phyloP scores from a whole-genome alignment of 352 stramenopile genomes.

The Thraustochytrium striatum region DNA sequence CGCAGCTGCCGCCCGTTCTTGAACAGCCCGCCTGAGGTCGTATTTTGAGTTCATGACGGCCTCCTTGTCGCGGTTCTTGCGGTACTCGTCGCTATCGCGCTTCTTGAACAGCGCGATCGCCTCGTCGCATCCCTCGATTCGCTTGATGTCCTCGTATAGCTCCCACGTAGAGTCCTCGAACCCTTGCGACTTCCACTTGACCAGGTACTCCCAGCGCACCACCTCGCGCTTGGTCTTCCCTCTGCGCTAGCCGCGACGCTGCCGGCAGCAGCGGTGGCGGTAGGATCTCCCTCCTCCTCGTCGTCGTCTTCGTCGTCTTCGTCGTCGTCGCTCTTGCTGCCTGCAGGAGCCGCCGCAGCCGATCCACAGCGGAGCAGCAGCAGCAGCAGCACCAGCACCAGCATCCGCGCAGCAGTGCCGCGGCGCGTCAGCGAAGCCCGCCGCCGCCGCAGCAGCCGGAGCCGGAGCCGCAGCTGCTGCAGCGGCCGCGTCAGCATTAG shows the following conservation, averaged over 20 bases:
- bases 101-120: constrained; percentile 60
- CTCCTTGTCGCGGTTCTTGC: constrained; percentile 15
- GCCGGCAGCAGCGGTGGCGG: not conserved
- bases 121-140: constrained; percentile 52
- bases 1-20: constrained; percentile 70
- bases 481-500: too few relatives aligned
- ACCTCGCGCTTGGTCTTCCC: not conserved
- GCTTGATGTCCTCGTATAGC: constrained; percentile 85
- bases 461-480: too few relatives aligned
- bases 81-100: constrained; percentile 56
- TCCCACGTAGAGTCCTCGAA: constrained; percentile 99
- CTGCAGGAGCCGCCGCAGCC: too few relatives aligned
- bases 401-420: not conserved
- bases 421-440: too few relatives aligned
- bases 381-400: not conserved
- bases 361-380: not conserved
- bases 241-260: not conserved
- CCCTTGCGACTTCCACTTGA: constrained; percentile 96
- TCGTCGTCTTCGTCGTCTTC: constrained; percentile 15
- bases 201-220: constrained; percentile 79
- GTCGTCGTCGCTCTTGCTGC: not conserved
- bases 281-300: not conserved
- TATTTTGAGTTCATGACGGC: constrained; percentile 46
- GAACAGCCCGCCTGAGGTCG: not conserved
- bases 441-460: too few relatives aligned